These are phyloP conservation scores for Aspergillus bridgeri DNA, from an alignment of 495 filamentous ascomycete species.

Conservation along the genomic window DNA sequence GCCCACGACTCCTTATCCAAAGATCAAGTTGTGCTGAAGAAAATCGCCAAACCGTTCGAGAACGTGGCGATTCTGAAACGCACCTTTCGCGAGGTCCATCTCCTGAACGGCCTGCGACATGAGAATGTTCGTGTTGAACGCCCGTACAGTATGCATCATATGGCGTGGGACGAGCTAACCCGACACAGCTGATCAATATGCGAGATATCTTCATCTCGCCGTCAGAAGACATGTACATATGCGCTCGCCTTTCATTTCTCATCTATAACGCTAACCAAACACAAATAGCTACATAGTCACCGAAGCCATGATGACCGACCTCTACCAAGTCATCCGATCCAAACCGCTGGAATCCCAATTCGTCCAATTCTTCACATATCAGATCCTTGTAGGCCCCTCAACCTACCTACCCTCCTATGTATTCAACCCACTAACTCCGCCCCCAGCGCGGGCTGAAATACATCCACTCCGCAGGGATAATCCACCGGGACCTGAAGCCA, in stretches of 20 bases:
- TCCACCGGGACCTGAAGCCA: conserved; percentile 92
- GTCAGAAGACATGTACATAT: conserved; percentile 86
- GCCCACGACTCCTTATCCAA: conserved; percentile 91
- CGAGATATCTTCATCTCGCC: conserved; percentile 99
- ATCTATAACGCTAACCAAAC: background rate
- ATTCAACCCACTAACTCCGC: background rate
- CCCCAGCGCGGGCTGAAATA: conserved; percentile 89
- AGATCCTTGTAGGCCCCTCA: conserved; percentile 67
- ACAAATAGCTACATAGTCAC: conserved; percentile 86
- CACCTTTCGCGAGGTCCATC: conserved; percentile 92
- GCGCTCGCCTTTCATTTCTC: background rate
- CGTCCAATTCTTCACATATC: conserved; percentile 98
- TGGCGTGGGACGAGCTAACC: background rate
- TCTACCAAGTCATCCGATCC: conserved; percentile 90
- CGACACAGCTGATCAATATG: conserved; percentile 78
- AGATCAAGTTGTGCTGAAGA: conserved; percentile 93
- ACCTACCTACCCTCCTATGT: no score
- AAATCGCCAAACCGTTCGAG: conserved; percentile 99
- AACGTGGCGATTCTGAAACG: conserved; percentile 92
- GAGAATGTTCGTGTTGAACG: conserved; percentile 69
- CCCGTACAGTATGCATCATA: no score
- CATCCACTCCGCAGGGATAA: conserved; percentile 93
- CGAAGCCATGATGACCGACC: conserved; percentile 90
- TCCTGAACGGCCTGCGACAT: conserved; percentile 89
- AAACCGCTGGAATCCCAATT: conserved; percentile 96